phyloP scores from a whole-genome alignment of 2,329 filamentous ascomycete species.

The Camillea tinctor region DNA sequence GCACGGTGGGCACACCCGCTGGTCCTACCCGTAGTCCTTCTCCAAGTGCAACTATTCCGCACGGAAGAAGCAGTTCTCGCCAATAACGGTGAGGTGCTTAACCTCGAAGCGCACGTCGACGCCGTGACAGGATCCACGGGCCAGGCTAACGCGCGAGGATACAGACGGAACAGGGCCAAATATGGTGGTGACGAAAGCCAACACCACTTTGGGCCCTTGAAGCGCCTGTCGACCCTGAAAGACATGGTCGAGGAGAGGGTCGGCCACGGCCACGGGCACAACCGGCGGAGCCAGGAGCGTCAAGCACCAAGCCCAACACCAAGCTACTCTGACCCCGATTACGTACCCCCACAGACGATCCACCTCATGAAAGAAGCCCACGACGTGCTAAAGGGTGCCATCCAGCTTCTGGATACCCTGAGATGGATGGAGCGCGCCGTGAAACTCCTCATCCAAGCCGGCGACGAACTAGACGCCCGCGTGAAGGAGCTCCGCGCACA shows the following conservation, averaged over 20 bases:
- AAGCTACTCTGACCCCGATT: constrained; percentile 28
- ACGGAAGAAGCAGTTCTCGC: constrained; percentile 44
- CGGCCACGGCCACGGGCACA: constrained; percentile 4
- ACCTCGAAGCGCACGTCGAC: constrained; percentile 42
- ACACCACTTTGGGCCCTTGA: constrained; percentile 23
- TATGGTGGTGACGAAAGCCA: constrained; percentile 11
- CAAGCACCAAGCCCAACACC: constrained; percentile 2
- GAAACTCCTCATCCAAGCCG: constrained; percentile 42
- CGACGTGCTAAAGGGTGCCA: constrained; percentile 44
- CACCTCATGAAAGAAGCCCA: constrained; percentile 48
- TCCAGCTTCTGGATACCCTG: constrained; percentile 45
- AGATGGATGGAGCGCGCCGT: constrained; percentile 48
- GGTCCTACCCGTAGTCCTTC: constrained; percentile 44
- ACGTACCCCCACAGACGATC: constrained; percentile 44
- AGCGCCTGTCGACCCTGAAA: constrained; percentile 26
- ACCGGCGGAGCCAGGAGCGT: constrained; percentile 11
- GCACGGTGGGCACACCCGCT: constrained; percentile 46
- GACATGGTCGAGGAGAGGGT: constrained; percentile 28
- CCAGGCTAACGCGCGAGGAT: constrained; percentile 25
- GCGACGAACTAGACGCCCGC: constrained; percentile 41
- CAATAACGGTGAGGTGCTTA: constrained; percentile 42
- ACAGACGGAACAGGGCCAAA: constrained; percentile 16
- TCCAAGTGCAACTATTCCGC: constrained; percentile 46
- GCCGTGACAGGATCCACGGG: constrained; percentile 38
- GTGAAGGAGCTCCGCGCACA: constrained; percentile 23